A percentile compares a stretch with the other conserved stretches of the same genome.
Evolutionary conservation across 2,329 filamentous ascomycete genomes (phyloP).

Genomic region (Pestalotiopsis sp.): DNA sequence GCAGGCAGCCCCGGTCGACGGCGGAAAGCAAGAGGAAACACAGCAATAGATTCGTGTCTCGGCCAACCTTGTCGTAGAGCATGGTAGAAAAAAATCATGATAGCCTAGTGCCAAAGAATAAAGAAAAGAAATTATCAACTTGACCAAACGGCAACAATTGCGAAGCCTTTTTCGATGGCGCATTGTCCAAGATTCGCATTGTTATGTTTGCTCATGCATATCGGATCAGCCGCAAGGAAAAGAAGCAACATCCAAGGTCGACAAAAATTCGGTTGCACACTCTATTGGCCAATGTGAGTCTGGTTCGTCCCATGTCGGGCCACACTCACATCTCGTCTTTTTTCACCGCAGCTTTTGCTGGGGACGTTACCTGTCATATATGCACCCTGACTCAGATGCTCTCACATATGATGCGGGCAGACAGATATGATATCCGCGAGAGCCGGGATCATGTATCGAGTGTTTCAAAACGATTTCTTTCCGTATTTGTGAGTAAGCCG

Average conservation of each 20-base stretch:
- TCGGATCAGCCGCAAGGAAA: background rate
- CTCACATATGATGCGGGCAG: no score
- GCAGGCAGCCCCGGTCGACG: slow-evolving; percentile 9
- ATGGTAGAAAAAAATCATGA: background rate
- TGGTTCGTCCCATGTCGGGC: background rate
- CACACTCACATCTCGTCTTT: background rate
- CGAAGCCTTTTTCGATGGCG: background rate
- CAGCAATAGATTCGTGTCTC: background rate
- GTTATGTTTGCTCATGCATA: background rate
- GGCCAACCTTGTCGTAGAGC: background rate
- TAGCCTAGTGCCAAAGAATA: background rate
- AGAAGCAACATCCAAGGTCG: background rate
- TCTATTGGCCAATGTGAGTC: background rate
- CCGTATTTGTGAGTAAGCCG: no score
- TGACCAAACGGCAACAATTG: background rate
- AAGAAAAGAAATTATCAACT: background rate
- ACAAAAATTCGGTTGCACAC: background rate
- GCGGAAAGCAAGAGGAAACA: background rate
- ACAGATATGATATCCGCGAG: no score
- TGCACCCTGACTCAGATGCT: no score
- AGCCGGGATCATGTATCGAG: no score
- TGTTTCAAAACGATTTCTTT: no score
- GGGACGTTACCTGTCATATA: no score
- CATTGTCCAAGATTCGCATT: background rate
- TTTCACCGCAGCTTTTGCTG: background rate